phyloP scores from a whole-genome alignment of 371 early-diverging fungal species.

The Actinomucor elegans region DNA sequence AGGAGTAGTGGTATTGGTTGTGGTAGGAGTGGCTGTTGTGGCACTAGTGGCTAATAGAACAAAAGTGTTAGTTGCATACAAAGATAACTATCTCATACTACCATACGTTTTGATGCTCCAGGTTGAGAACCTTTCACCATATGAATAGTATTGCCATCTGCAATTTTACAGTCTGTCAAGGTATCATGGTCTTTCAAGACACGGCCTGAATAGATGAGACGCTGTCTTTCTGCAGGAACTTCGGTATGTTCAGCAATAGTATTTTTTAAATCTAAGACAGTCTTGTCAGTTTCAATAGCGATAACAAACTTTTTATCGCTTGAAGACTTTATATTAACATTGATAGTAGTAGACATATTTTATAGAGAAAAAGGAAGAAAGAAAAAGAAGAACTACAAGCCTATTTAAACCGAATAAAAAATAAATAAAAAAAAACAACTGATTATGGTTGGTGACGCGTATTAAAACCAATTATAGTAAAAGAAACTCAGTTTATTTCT shows the following conservation, averaged over 20 bases:
- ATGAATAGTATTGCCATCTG: conserved; percentile 78
- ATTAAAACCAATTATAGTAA: too few species aligned
- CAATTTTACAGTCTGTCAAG: conserved; percentile 78
- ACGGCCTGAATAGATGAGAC: conserved; percentile 92
- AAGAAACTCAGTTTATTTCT: too few species aligned
- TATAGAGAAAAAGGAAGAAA: not conserved
- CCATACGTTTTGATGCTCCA: conserved; percentile 33
- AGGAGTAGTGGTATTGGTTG: conserved; percentile 30
- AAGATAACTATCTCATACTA: not conserved
- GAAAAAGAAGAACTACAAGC: not conserved
- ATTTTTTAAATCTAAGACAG: conserved; percentile 77
- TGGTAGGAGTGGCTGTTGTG: conserved; percentile 22
- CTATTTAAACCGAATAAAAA: not conserved
- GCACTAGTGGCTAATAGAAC: conserved; percentile 10
- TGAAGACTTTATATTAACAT: conserved; percentile 81
- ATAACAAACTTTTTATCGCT: conserved; percentile 81
- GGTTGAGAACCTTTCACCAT: conserved; percentile 74
- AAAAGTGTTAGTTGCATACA: not conserved
- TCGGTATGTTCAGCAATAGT: conserved; percentile 70
- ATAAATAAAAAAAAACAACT: too few species aligned
- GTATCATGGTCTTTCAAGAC: conserved; percentile 92
- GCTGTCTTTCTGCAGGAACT: conserved; percentile 80
- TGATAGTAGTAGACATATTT: conserved; percentile 39
- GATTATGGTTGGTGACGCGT: too few species aligned
- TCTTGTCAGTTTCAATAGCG: conserved; percentile 61